Evolutionary conservation across 1,284 basidiomycete genomes (phyloP).

Genomic region (Gastroboletus turbinatus): DNA sequence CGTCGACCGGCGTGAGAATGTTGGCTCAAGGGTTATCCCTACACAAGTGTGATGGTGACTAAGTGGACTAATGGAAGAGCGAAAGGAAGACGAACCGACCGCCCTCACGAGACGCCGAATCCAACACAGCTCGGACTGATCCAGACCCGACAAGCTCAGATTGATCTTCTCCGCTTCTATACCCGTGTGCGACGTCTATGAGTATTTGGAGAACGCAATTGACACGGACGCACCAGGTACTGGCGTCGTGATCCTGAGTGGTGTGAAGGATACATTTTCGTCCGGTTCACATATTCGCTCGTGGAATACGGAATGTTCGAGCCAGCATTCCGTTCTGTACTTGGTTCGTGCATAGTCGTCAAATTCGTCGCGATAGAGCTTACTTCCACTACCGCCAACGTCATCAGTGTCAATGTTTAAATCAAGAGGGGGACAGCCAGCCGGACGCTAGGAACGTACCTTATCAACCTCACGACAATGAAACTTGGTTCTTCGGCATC

Average conservation of each 20-base stretch:
- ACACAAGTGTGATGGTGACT: background rate
- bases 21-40: conserved; percentile 57
- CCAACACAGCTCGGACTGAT: conserved; percentile 61
- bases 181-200: background rate
- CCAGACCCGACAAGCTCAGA: conserved; percentile 70
- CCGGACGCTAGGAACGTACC: conserved; percentile 40
- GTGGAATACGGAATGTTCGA: conserved; percentile 72
- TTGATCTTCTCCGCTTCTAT: conserved; percentile 51
- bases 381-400: conserved; percentile 54
- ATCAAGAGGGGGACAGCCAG: background rate
- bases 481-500: conserved; percentile 53
- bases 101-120: conserved; percentile 61
- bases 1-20: conserved; percentile 63
- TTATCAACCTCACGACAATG: conserved; percentile 67
- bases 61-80: background rate
- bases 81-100: conserved; percentile 45
- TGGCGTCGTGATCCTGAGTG: conserved; percentile 54
- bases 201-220: conserved; percentile 1
- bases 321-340: conserved; percentile 81
- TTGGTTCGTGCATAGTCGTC: conserved; percentile 46
- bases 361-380: conserved; percentile 52
- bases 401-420: background rate
- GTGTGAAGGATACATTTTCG: conserved; percentile 63
- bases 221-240: conserved; percentile 43
- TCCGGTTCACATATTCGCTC: conserved; percentile 58